Evolutionary conservation across 352 stramenopile species (phyloP).

Genomic region (Paralagenidium karlingii): DNA sequence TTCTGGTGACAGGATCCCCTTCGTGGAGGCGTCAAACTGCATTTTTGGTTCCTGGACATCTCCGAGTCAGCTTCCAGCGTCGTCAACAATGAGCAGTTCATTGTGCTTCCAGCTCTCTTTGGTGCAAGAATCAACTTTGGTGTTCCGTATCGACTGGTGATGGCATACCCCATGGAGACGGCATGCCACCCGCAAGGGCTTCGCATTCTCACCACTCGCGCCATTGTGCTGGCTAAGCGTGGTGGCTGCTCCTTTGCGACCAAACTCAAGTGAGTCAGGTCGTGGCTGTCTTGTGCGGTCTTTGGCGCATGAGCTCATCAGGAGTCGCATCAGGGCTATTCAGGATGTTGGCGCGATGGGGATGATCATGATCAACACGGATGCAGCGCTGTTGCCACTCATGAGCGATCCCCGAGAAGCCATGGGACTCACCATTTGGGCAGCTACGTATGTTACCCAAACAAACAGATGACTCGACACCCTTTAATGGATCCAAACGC

Average conservation of each 20-base stretch:
- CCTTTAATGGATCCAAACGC: too few relatives aligned
- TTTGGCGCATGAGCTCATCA: too few relatives aligned
- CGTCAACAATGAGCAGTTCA: too few relatives aligned
- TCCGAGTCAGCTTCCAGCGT: too few relatives aligned
- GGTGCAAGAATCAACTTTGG: slow-evolving; percentile 26
- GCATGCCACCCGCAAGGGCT: slow-evolving; percentile 56
- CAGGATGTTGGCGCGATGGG: slow-evolving; percentile 35
- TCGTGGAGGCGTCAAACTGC: too few relatives aligned
- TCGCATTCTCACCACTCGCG: slow-evolving; percentile 30
- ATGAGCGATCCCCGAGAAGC: slow-evolving; percentile 50
- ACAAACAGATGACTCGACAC: too few relatives aligned
- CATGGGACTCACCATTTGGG: slow-evolving; percentile 37
- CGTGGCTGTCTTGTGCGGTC: not conserved
- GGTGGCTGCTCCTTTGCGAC: slow-evolving; percentile 46
- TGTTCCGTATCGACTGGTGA: slow-evolving; percentile 38
- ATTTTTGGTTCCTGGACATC: too few relatives aligned
- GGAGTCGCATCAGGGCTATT: too few relatives aligned
- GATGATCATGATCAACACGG: slow-evolving; percentile 53
- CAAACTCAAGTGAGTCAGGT: slow-evolving; percentile 32
- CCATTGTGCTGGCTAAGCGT: slow-evolving; percentile 55
- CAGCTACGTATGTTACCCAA: slow-evolving; percentile 27
- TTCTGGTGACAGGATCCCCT: too few relatives aligned
- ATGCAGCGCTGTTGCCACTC: slow-evolving; percentile 43
- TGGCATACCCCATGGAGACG: slow-evolving; percentile 50
- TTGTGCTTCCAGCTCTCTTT: slow-evolving; percentile 40